Evolutionary conservation across 106 monocot species (phyloP).

Genomic region (Alisma plantagoaquatica): DNA sequence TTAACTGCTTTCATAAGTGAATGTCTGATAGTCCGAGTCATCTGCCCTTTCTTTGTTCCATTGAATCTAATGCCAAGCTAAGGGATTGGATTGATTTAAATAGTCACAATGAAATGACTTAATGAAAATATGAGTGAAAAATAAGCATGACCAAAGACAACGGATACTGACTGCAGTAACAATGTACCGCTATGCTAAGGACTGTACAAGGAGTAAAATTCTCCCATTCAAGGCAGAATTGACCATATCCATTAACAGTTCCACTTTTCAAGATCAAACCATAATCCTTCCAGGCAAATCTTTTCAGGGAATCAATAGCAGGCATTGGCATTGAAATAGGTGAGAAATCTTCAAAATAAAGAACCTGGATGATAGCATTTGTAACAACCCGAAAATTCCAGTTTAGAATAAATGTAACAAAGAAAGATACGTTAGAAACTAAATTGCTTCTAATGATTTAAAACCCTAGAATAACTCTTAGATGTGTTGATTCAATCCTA

Average conservation of each 20-base stretch:
- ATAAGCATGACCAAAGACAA: no score
- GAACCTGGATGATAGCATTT: no score
- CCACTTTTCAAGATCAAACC: constrained; percentile 47
- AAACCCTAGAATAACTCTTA: no score
- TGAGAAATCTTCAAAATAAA: constrained; percentile 60
- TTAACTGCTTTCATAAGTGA: constrained; percentile 53
- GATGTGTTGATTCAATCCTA: no score
- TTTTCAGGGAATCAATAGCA: constrained; percentile 27
- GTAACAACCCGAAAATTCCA: no score
- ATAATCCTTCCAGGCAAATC: constrained; percentile 58
- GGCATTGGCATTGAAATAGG: constrained; percentile 28
- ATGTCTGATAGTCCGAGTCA: constrained; percentile 18
- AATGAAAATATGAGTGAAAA: no score
- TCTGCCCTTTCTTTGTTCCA: constrained; percentile 1
- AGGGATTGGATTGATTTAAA: constrained; percentile 20
- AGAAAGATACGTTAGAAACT: no score
- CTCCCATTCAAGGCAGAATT: constrained; percentile 52
- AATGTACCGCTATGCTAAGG: constrained; percentile 65
- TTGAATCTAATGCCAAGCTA: constrained; percentile 5
- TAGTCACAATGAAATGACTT: no score
- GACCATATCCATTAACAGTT: constrained; percentile 26
- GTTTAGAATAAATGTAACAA: no score
- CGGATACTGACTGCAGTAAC: constrained; percentile 54
- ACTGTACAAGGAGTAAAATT: constrained; percentile 26
- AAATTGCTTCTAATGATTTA: no score